Evolutionary conservation across 495 filamentous ascomycete genomes (phyloP).

Genomic region (Neurospora terricola): DNA sequence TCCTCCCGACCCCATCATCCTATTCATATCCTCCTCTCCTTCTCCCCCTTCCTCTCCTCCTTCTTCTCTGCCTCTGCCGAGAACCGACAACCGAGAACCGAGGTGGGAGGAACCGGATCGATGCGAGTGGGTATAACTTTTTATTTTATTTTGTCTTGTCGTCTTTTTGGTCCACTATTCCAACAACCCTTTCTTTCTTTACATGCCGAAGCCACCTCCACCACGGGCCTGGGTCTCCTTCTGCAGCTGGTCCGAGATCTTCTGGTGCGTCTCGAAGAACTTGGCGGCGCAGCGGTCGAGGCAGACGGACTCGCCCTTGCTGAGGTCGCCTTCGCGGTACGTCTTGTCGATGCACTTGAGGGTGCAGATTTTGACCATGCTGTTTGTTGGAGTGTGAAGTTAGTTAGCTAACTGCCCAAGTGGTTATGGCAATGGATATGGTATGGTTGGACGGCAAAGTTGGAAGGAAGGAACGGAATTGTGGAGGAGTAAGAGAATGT

Average conservation of each 20-base stretch:
- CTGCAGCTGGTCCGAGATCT: constrained; percentile 57
- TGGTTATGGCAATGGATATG: background rate
- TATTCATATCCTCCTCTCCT: background rate
- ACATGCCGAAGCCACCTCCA: constrained; percentile 23
- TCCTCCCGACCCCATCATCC: background rate
- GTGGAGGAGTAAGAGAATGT: background rate
- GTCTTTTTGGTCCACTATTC: background rate
- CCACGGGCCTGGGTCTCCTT: constrained; percentile 35
- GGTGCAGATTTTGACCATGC: constrained; percentile 77
- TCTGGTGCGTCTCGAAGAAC: constrained; percentile 97
- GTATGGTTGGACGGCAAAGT: background rate
- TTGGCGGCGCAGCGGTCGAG: constrained; percentile 93
- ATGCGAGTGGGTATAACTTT: background rate
- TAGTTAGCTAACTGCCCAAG: too few species aligned
- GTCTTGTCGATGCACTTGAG: constrained; percentile 83
- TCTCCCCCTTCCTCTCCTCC: background rate
- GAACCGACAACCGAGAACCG: background rate
- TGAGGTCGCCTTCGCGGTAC: constrained; percentile 90
- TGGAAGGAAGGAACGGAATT: background rate
- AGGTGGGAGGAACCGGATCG: background rate
- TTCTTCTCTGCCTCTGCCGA: background rate
- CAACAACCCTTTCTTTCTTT: background rate
- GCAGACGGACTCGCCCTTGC: constrained; percentile 97
- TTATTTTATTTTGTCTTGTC: background rate
- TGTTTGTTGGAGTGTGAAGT: constrained; percentile 20